Conservation (phyloP, 1,284 basidiomycete species). For the Moesziomyces antarcticus region DNA sequence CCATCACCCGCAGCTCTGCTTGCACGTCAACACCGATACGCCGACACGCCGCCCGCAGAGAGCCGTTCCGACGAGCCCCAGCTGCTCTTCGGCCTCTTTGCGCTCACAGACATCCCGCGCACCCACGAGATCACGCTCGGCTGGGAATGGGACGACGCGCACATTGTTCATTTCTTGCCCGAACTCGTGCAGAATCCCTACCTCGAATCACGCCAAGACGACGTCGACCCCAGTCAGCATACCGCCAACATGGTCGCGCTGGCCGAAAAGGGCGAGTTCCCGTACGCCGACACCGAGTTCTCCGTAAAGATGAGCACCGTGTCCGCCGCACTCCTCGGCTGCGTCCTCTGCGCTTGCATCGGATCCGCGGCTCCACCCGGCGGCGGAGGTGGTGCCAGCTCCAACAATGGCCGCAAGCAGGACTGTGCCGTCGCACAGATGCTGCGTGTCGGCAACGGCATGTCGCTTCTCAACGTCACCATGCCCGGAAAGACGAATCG, state of each 20-base stretch:
- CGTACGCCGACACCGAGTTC: conserved; percentile 61
- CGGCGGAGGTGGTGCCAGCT: conserved; percentile 55
- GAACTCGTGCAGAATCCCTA: conserved; percentile 73
- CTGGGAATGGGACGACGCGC: conserved; percentile 97
- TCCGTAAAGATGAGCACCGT: conserved; percentile 61
- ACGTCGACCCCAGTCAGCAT: conserved; percentile 37
- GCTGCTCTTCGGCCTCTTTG: conserved; percentile 85
- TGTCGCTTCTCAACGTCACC: conserved; percentile 62
- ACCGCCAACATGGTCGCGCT: conserved; percentile 50
- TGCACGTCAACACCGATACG: conserved; percentile 29
- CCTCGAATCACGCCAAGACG: conserved; percentile 22
- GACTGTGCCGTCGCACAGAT: conserved; percentile 67
- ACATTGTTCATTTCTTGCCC: conserved; percentile 84
- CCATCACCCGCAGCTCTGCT: conserved; percentile 15
- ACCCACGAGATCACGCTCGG: conserved; percentile 89
- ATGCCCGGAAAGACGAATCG: conserved; percentile 50
- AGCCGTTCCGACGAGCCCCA: conserved; percentile 69
- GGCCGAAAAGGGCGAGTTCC: conserved; percentile 60
- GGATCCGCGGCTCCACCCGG: conserved; percentile 59
- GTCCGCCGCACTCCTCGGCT: conserved; percentile 55
- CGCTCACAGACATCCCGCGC: conserved; percentile 78
- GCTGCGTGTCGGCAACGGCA: conserved; percentile 64
- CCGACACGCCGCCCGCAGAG: conserved; percentile 43
- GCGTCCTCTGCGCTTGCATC: conserved; percentile 62
- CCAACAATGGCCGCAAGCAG: conserved; percentile 60